Conservation (phyloP, 73 alveolate genomes). For the Stentor coeruleus region DNA sequence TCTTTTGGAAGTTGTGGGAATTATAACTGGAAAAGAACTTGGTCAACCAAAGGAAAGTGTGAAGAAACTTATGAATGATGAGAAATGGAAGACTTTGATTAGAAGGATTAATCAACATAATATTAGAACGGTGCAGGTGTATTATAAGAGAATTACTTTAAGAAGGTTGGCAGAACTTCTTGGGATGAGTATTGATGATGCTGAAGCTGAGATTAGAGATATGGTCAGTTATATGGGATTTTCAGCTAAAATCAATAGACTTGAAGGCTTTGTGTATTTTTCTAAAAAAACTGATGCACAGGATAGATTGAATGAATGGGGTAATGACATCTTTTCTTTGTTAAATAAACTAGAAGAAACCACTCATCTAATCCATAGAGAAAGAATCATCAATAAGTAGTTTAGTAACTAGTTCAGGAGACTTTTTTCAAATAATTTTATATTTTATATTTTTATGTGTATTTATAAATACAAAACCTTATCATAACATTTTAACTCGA, state of each 20-base stretch:
- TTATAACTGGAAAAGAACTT: conserved; percentile 48
- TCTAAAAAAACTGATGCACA: conserved; percentile 49
- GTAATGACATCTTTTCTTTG: conserved; percentile 49
- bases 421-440: not conserved
- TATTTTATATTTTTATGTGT: too few species aligned
- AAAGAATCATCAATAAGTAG: conserved; percentile 11
- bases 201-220: conserved; percentile 76
- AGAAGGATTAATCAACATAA: conserved; percentile 88
- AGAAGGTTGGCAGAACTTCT: conserved; percentile 66
- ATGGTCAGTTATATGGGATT: conserved; percentile 75
- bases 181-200: conserved; percentile 56
- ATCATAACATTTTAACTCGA: too few species aligned
- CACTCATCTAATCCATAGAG: conserved; percentile 73
- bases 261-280: conserved; percentile 61
- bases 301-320: conserved; percentile 68
- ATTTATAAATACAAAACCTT: too few species aligned
- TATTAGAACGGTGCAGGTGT: conserved; percentile 69
- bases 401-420: conserved; percentile 20
- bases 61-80: conserved; percentile 8
- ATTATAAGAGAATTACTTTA: conserved; percentile 68
- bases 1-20: conserved; percentile 39
- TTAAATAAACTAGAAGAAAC: conserved; percentile 62
- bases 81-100: conserved; percentile 52
- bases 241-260: conserved; percentile 74
- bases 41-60: conserved; percentile 33